Evolutionary conservation across 2,329 filamentous ascomycete species (phyloP).

Genomic region (Alternaria arborescens): DNA sequence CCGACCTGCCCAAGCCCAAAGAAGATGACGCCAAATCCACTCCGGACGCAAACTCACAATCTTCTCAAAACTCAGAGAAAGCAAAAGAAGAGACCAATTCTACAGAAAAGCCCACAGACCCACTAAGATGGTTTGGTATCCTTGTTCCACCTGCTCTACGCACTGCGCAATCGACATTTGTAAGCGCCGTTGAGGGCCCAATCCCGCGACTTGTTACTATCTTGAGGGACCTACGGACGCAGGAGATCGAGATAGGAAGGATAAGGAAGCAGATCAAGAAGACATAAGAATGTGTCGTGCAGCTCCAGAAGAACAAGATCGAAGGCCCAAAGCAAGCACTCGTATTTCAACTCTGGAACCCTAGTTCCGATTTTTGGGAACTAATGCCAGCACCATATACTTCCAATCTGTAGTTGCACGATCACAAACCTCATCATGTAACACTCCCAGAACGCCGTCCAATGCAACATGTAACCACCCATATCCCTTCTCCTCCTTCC

Average conservation of each 20-base stretch:
- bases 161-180: conserved; percentile 67
- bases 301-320: fast-evolving
- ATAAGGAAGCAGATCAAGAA: conserved; percentile 58
- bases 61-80: neutral
- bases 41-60: neutral
- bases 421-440: too few relatives aligned
- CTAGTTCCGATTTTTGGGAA: too few relatives aligned
- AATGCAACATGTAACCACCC: conserved; percentile 14
- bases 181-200: conserved; percentile 64
- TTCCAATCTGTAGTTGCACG: too few relatives aligned
- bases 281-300: conserved; percentile 13
- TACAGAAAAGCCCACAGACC: conserved; percentile 54
- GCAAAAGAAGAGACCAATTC: conserved; percentile 5
- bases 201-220: conserved; percentile 67
- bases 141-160: conserved; percentile 59
- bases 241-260: conserved; percentile 74
- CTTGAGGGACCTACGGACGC: conserved; percentile 66
- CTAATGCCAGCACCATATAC: too few relatives aligned
- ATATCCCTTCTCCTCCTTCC: neutral
- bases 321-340: too few relatives aligned
- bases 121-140: conserved; percentile 66
- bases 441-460: conserved; percentile 12
- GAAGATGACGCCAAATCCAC: conserved; percentile 1
- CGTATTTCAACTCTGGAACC: too few relatives aligned
- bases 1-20: neutral